Evolutionary conservation across 352 stramenopile species (phyloP).

Genomic region (Phytophthora sp.): DNA sequence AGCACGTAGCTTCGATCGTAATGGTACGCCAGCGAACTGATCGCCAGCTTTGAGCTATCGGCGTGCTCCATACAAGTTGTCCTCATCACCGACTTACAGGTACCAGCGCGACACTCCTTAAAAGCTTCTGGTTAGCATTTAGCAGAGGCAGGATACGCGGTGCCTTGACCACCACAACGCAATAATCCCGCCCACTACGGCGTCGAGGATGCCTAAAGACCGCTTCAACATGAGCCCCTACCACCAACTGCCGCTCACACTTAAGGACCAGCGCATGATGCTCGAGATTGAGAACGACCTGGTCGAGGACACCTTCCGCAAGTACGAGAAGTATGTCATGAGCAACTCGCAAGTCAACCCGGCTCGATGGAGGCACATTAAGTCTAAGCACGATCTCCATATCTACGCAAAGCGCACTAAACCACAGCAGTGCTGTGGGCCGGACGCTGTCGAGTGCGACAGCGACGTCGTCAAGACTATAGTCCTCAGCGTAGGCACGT

Average conservation of each 20-base stretch:
- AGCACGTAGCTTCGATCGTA: conserved; percentile 17
- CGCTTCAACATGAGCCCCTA: conserved; percentile 40
- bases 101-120: not conserved
- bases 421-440: not conserved
- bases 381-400: conserved; percentile 35
- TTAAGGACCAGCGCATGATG: conserved; percentile 25
- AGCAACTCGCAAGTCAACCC: conserved; percentile 26
- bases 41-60: conserved; percentile 10
- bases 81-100: conserved; percentile 8
- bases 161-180: conserved; percentile 34
- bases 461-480: conserved; percentile 5
- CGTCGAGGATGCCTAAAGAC: conserved; percentile 33
- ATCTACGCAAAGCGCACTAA: conserved; percentile 27
- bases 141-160: conserved; percentile 8
- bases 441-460: not conserved
- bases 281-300: conserved; percentile 26
- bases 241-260: conserved; percentile 25
- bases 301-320: conserved; percentile 26
- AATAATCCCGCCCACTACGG: conserved; percentile 27
- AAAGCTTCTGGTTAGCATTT: not conserved
- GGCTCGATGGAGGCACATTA: conserved; percentile 29
- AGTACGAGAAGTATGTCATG: conserved; percentile 34
- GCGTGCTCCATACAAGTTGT: conserved; percentile 11
- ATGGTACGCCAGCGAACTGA: conserved; percentile 29
- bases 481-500: conserved; percentile 35